These are phyloP conservation scores for Pseudoscleropodium purum DNA, from an alignment of 225 moss, liverwort and hornwort genomes.

Conservation along the genomic window DNA sequence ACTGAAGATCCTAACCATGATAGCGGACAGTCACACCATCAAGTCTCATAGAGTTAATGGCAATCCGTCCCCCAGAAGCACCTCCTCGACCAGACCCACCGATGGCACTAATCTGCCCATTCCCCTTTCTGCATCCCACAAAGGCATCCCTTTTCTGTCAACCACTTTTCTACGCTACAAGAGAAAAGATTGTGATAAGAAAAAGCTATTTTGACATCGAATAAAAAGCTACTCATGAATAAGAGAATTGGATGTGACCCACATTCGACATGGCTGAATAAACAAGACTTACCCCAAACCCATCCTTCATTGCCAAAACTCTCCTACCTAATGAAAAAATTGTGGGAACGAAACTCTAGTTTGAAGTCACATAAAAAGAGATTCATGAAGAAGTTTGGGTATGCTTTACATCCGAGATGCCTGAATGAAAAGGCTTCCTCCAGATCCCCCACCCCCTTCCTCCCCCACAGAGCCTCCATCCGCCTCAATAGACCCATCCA, in stretches of 20 bases:
- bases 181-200: not conserved
- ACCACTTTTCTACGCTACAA: not conserved
- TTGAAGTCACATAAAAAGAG: not conserved
- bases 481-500: constrained; percentile 63
- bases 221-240: not conserved
- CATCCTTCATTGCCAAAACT: not conserved
- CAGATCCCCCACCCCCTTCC: constrained; percentile 81
- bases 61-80: constrained; percentile 84
- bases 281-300: not conserved
- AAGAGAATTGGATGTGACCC: not conserved
- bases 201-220: not conserved
- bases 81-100: constrained; percentile 86
- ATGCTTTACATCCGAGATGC: not conserved
- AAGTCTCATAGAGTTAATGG: constrained; percentile 43
- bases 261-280: not conserved
- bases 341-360: not conserved
- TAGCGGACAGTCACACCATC: constrained; percentile 61
- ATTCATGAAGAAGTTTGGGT: not conserved
- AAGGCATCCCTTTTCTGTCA: not conserved
- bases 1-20: constrained; percentile 43
- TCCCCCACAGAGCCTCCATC: constrained; percentile 75
- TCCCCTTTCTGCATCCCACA: constrained; percentile 54
- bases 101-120: constrained; percentile 81
- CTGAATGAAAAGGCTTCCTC: constrained; percentile 59
- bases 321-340: not conserved